Evolutionary conservation across 306 rosid genomes (phyloP), one percentile per base, ranked within the genome.

Genomic region (Myrica gale): DNA sequence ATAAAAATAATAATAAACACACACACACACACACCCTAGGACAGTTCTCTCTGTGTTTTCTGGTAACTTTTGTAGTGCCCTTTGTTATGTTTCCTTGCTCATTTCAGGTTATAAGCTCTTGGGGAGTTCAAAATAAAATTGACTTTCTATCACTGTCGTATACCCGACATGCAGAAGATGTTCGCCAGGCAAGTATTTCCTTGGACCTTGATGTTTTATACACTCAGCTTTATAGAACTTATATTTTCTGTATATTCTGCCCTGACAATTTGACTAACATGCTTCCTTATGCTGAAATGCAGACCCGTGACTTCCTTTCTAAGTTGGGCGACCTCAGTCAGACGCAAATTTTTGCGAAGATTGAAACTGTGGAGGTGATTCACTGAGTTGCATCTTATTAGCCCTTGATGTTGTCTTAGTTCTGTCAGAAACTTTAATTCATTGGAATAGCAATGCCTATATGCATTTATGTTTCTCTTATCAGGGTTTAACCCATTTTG

Each of bases 311-410:
- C 15, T 90, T 91, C 68, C 90, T 94, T 82, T 94, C 96, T 15
- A 88, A 84, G 69, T 81, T 87, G 57, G 96, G 98, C 3, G 90
- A 84, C 78, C 86, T 94, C 81, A 87, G 80, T 69, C 89, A 87
- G 80, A 94, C 98, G 73, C 98, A 94, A 80, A 91, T 94, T 80
- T 90, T 90, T 75, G 97, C 98, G 3, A 94, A 94, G 88, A 91
- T 94, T 79, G 98, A 94, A 86, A 91, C 86, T 56, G 79, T 85
- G 43, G 98, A 94, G 89, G 98, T 90, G 69, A 83, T 85, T 74
- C 81, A 11, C 68, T 90, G 69, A 83, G 85, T 74, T 82, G 15
- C 68, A 47, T 46, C 62, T 77, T 80, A 46, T n/a, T 70, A 53
- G 45, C 37, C 41, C 69, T 5, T 16, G 20, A 66, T 51, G 17